A percentile compares a stretch with the other conserved stretches of the same genome.
phyloP scores from a whole-genome alignment of 2,329 filamentous ascomycete genomes.

The Chaetomiaceae sp. region DNA sequence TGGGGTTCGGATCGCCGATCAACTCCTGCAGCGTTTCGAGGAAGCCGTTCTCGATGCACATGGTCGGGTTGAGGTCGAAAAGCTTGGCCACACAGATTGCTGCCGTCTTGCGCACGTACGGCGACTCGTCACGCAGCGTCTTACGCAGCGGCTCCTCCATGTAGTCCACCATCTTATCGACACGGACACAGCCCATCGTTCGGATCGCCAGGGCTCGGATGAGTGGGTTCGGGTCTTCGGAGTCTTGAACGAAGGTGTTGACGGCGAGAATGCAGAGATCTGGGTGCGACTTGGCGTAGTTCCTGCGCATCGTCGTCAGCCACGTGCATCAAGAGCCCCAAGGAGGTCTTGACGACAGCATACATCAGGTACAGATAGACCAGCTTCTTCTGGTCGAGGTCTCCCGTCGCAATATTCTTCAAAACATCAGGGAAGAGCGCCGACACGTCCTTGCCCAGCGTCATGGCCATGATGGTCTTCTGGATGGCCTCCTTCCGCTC shows the following conservation, averaged over 20 bases:
- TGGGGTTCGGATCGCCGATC: constrained; percentile 95
- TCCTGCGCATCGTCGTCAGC: constrained; percentile 52
- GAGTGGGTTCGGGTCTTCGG: constrained; percentile 95
- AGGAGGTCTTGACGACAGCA: constrained; percentile 25
- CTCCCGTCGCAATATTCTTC: constrained; percentile 94
- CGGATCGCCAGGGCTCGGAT: constrained; percentile 92
- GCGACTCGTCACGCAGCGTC: constrained; percentile 93
- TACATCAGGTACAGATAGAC: constrained; percentile 98
- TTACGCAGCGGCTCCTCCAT: constrained; percentile 98
- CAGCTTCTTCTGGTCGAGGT: constrained; percentile 98
- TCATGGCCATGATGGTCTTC: constrained; percentile 99
- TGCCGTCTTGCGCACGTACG: constrained; percentile 96
- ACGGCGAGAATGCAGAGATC: constrained; percentile 98
- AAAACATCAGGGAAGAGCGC: constrained; percentile 94
- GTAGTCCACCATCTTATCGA: constrained; percentile 99
- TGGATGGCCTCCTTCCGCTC: constrained; percentile 99
- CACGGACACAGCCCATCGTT: constrained; percentile 97
- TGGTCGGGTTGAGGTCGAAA: constrained; percentile 85
- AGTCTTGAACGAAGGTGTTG: constrained; percentile 98
- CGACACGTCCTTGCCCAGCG: constrained; percentile 95
- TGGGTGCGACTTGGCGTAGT: constrained; percentile 98
- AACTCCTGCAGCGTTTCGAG: constrained; percentile 89
- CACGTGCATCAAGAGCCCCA: too few relatives aligned
- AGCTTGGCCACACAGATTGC: constrained; percentile 97
- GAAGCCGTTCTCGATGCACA: constrained; percentile 97